These are phyloP conservation scores for Chrysosphaeria jannelii DNA, from an alignment of 2,329 filamentous ascomycete species.

Conservation along the genomic window DNA sequence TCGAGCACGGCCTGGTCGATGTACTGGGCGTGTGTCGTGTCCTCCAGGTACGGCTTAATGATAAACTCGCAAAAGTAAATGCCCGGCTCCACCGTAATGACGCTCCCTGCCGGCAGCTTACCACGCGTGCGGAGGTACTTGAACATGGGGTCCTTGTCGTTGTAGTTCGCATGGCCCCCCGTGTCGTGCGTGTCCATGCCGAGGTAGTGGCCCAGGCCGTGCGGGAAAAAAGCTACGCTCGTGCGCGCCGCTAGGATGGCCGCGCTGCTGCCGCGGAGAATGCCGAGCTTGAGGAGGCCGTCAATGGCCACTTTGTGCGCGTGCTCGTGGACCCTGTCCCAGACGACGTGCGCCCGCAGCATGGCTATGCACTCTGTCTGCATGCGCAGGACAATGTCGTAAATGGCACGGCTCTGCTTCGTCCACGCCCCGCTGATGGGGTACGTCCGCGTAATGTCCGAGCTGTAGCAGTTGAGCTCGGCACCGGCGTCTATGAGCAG, in stretches of 20 bases:
- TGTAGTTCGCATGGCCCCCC: conserved; percentile 47
- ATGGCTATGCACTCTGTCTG: conserved; percentile 46
- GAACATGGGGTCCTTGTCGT: conserved; percentile 60
- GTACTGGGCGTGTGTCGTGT: conserved; percentile 40
- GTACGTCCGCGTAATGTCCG: conserved; percentile 57
- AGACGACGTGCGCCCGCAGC: conserved; percentile 43
- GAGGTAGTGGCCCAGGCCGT: conserved; percentile 71
- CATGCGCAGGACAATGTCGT: conserved; percentile 66
- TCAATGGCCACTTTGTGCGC: conserved; percentile 62
- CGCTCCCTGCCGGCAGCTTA: conserved; percentile 41
- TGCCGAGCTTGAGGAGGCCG: conserved; percentile 44
- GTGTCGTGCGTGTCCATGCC: conserved; percentile 85
- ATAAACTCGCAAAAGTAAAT: conserved; percentile 84
- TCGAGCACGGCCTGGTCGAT: conserved; percentile 47
- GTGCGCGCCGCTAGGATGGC: conserved; percentile 52
- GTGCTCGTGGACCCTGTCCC: conserved; percentile 54
- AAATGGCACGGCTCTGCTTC: conserved; percentile 40
- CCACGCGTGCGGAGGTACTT: conserved; percentile 59
- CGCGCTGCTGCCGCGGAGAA: conserved; percentile 34
- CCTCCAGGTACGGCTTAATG: conserved; percentile 47
- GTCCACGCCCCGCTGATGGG: conserved; percentile 47
- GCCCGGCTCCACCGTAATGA: conserved; percentile 87
- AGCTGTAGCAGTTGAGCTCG: conserved; percentile 43
- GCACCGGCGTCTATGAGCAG: conserved; percentile 62
- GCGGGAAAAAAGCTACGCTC: conserved; percentile 76